Conservation (phyloP, 495 filamentous ascomycete genomes). For the Xylaria castorea region DNA sequence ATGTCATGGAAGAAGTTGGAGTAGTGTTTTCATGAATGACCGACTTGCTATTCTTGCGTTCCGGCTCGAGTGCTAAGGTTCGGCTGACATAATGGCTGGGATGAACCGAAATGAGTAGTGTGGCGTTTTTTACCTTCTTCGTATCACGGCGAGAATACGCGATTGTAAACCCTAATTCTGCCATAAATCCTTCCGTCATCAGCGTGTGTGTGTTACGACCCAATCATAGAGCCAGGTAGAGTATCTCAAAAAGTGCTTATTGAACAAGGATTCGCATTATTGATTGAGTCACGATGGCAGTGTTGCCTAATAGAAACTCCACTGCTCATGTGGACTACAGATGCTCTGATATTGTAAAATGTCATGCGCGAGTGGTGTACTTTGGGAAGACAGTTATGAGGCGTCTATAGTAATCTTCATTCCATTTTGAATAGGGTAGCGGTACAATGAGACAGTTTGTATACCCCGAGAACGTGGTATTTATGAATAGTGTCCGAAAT, state of each 20-base stretch:
- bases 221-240: constrained; percentile 4
- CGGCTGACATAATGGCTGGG: not conserved
- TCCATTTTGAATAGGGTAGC: not conserved
- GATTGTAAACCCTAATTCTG: not conserved
- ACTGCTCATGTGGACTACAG: too few relatives aligned
- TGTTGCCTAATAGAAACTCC: not conserved
- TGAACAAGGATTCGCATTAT: constrained; percentile 7
- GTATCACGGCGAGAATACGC: not conserved
- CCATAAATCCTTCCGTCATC: not conserved
- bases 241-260: not conserved
- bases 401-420: not conserved
- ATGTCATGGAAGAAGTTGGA: not conserved
- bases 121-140: not conserved
- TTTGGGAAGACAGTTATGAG: not conserved
- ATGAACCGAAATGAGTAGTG: not conserved
- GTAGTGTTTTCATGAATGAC: not conserved
- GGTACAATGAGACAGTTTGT: not conserved
- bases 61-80: not conserved
- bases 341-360: not conserved
- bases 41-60: not conserved
- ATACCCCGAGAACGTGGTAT: not conserved
- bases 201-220: not conserved
- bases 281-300: constrained; percentile 7
- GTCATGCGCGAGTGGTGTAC: not conserved
- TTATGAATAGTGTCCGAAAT: not conserved